Evolutionary conservation across 257 asterid species (phyloP).

Genomic region (Datura wrightii): DNA sequence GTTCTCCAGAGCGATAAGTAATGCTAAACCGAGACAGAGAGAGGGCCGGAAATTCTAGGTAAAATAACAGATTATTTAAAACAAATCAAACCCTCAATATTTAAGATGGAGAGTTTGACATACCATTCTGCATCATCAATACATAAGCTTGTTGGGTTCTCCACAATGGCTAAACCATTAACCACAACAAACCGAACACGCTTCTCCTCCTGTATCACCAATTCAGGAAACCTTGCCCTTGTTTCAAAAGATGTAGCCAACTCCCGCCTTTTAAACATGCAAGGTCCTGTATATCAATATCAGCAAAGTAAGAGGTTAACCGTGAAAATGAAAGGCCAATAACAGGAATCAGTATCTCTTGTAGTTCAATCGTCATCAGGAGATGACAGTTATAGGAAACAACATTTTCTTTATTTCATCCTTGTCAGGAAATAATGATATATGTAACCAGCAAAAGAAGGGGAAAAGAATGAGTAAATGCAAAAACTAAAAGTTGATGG

Average conservation of each 20-base stretch:
- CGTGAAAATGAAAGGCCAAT: background rate
- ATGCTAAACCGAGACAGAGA: background rate
- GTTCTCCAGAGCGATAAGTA: background rate
- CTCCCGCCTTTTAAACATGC: conserved; percentile 84
- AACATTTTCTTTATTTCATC: background rate
- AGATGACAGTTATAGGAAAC: background rate
- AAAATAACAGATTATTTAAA: background rate
- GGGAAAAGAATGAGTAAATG: background rate
- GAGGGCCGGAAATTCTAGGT: background rate
- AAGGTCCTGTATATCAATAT: conserved; percentile 56
- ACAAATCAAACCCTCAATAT: background rate
- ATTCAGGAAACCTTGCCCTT: conserved; percentile 93
- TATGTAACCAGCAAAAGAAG: conserved; percentile 2
- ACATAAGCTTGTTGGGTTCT: conserved; percentile 75
- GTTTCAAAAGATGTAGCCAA: conserved; percentile 95
- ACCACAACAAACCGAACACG: conserved; percentile 99
- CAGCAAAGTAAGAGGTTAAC: conserved; percentile 26
- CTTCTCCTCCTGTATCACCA: conserved; percentile 95
- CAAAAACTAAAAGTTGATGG: conserved; percentile 8
- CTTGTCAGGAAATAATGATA: background rate
- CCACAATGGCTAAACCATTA: conserved; percentile 85
- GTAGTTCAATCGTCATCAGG: background rate
- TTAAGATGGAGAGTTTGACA: conserved; percentile 32
- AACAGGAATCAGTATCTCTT: background rate
- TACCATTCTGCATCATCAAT: conserved; percentile 90